These are phyloP conservation scores for Trichoderma sp. DNA, from an alignment of 2,329 filamentous ascomycete genomes.

Conservation along the genomic window DNA sequence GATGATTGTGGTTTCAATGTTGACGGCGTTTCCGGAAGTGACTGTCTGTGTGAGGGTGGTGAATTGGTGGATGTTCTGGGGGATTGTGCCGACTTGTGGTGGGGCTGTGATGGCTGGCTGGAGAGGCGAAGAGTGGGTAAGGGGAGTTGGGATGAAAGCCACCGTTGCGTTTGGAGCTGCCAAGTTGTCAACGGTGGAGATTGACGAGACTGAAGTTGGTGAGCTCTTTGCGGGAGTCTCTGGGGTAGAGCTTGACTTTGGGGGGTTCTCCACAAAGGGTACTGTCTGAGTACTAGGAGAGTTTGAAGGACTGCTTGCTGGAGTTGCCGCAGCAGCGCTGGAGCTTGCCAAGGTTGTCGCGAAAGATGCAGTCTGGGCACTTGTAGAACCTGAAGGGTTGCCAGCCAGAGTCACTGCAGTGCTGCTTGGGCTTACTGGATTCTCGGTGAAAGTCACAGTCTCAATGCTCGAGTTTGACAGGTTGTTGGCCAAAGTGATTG, in stretches of 20 bases:
- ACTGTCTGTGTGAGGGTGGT: constrained; percentile 33
- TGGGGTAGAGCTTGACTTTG: background rate
- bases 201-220: background rate
- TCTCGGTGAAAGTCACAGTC: background rate
- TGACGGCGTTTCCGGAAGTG: constrained; percentile 29
- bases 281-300: background rate
- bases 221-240: background rate
- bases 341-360: background rate
- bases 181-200: background rate
- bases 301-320: background rate
- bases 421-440: background rate
- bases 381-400: background rate
- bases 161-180: background rate
- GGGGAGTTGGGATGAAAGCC: background rate
- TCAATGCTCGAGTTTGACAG: background rate
- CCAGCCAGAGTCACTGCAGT: background rate
- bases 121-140: constrained; percentile 21
- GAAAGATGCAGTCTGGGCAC: background rate
- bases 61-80: constrained; percentile 27
- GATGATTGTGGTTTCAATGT: constrained; percentile 38
- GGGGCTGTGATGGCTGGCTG: constrained; percentile 32
- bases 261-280: background rate
- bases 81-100: constrained; percentile 26
- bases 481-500: background rate
- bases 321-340: background rate